Evolutionary conservation across 169 alveolate species (phyloP), one percentile per base, ranked within the genome.

Genomic region (Perkinsus chesapeaki): DNA sequence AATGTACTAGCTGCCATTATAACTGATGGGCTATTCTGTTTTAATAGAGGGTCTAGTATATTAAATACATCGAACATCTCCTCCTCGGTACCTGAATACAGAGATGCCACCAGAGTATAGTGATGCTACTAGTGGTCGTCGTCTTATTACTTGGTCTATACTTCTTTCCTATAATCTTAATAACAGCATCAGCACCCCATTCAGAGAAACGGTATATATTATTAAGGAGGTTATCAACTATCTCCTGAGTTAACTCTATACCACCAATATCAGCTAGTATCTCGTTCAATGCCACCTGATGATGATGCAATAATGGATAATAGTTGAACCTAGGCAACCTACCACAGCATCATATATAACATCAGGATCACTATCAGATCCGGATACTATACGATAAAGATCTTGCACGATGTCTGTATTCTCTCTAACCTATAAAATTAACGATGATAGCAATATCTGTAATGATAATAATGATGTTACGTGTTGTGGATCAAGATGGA

Each of bases 31-130:
- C 99, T 97, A 36, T 99, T 97, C 96, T 98, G 98, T 94, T 98
- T 98, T 72, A 99, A 96, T 94, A 98, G 96, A 92, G 98, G 99
- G 95, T 99, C 99, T 60, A 99, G 95, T 39, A 98, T 96, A 96
- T 98, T 99, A 99, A 99, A 96, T 93, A 99, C 97, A 96, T 98
- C 99, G 94, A 97, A 98, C 98, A 97, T 96, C 97, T 98, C 99
- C 92, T 98, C 99, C 93, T 98, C 99, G 93, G 95, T 97, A 82
- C 96, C 96, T 39, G 82, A 60, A n/a, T n/a, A n/a, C n/a, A n/a
- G 36, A 60, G 82, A 34, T 60, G 31, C 12, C 82, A 1, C 37
- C 23, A 43, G 5, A 43, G 27, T 27, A 16, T 3, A 60, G 82
- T 34, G 19, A 9, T 19, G 19, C 72, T 10, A 19, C 37, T 20